These are phyloP conservation scores for Apostasia ramifera DNA, from an alignment of 106 monocot genomes.

Conservation along the genomic window DNA sequence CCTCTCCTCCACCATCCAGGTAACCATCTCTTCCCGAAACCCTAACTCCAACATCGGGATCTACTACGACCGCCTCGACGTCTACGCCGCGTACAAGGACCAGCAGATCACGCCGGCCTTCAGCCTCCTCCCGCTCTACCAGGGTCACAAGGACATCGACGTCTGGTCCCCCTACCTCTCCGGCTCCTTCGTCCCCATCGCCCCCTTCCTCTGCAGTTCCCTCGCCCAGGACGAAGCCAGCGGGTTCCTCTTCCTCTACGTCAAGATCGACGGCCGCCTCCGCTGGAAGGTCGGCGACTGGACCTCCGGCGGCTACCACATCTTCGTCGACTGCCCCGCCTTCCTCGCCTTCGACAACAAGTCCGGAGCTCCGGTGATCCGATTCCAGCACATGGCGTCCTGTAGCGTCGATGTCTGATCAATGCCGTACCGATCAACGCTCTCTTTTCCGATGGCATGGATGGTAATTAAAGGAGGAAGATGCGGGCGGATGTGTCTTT, in stretches of 20 bases:
- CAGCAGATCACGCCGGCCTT: constrained; percentile 43
- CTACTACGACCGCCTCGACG: constrained; percentile 26
- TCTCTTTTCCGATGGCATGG: no score
- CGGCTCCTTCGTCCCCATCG: constrained; percentile 31
- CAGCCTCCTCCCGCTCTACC: constrained; percentile 21
- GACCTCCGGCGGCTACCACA: constrained; percentile 38
- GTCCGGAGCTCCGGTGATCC: not conserved
- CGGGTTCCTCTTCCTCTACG: constrained; percentile 28
- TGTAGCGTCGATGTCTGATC: constrained; percentile 31
- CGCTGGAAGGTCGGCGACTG: constrained; percentile 62
- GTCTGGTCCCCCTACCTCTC: constrained; percentile 46
- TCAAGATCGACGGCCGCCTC: constrained; percentile 43
- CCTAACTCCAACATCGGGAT: constrained; percentile 29
- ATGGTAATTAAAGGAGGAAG: no score
- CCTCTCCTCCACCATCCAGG: constrained; percentile 25
- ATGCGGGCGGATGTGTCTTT: no score
- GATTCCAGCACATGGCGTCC: constrained; percentile 13
- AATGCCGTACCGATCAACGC: no score
- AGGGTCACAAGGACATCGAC: constrained; percentile 35
- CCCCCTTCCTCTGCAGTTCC: constrained; percentile 18
- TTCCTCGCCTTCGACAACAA: constrained; percentile 15
- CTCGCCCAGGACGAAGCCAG: constrained; percentile 28
- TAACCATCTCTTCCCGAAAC: constrained; percentile 36
- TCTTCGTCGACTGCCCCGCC: constrained; percentile 39
- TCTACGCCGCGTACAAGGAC: constrained; percentile 47